These are phyloP conservation scores for Penicillium glabrum DNA, from an alignment of 2,329 filamentous ascomycete species.

Conservation along the genomic window DNA sequence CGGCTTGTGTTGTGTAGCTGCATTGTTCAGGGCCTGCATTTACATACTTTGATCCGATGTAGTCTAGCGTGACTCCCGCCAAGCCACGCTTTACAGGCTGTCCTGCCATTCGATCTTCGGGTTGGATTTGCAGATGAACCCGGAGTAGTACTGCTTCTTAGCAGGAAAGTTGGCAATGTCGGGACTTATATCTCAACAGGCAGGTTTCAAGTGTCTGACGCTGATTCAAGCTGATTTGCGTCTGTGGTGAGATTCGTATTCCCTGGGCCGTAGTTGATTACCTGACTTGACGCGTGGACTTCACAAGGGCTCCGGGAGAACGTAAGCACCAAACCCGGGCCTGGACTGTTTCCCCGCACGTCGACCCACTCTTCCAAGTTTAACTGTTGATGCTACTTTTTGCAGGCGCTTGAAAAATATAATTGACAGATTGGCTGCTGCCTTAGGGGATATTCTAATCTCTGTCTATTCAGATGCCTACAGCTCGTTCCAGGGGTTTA, in stretches of 20 bases:
- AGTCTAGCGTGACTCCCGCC: conserved; percentile 9
- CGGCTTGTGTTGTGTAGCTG: conserved; percentile 16
- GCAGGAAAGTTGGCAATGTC: background rate
- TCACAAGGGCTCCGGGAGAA: too few relatives aligned
- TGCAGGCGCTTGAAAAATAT: too few relatives aligned
- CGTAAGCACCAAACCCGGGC: too few relatives aligned
- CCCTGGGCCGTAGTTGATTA: background rate
- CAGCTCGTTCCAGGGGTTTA: too few relatives aligned
- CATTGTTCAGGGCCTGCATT: conserved; percentile 9
- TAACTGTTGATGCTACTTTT: too few relatives aligned
- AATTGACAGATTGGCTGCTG: too few relatives aligned
- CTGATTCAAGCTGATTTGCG: background rate
- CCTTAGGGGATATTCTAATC: too few relatives aligned
- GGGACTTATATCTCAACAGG: background rate
- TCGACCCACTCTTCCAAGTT: background rate
- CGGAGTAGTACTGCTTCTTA: background rate
- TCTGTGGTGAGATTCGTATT: background rate
- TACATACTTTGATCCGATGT: conserved; percentile 10
- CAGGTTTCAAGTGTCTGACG: background rate
- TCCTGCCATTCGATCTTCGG: background rate
- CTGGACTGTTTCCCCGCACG: background rate
- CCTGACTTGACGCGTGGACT: background rate
- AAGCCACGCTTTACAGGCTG: conserved; percentile 5
- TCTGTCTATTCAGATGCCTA: too few relatives aligned
- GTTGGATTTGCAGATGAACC: background rate